These are phyloP conservation scores for Handroanthus guayacan DNA, from an alignment of 257 asterid genomes.

Conservation along the genomic window DNA sequence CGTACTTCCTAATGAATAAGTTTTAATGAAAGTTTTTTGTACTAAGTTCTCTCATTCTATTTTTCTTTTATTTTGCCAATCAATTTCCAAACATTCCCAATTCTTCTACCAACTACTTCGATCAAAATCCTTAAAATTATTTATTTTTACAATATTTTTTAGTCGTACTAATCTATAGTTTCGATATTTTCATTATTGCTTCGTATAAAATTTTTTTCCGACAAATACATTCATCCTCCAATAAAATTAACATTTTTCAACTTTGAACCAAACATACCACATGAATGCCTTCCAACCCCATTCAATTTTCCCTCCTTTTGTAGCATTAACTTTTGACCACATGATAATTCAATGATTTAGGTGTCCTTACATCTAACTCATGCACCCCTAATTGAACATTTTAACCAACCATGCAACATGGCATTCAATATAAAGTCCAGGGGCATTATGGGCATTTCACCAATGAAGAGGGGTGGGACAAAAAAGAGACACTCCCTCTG, in stretches of 20 bases:
- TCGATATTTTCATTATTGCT: too few species aligned
- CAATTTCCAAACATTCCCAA: too few species aligned
- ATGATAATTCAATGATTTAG: slow-evolving; percentile 39
- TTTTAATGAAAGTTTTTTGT: too few species aligned
- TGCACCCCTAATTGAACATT: slow-evolving; percentile 37
- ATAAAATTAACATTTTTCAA: slow-evolving; percentile 1
- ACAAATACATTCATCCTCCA: slow-evolving; percentile 24
- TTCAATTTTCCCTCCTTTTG: slow-evolving; percentile 31
- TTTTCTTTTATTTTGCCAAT: too few species aligned
- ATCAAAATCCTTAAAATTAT: too few species aligned
- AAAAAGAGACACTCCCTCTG: slow-evolving; percentile 32
- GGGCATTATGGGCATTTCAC: slow-evolving; percentile 37
- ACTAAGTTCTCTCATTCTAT: too few species aligned
- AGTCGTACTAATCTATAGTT: too few species aligned
- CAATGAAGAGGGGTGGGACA: slow-evolving; percentile 1
- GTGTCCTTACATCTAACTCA: slow-evolving; percentile 31
- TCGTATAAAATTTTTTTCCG: too few species aligned
- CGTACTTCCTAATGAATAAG: too few species aligned
- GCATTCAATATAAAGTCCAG: slow-evolving; percentile 27
- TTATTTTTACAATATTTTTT: too few species aligned
- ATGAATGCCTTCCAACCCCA: slow-evolving; percentile 32
- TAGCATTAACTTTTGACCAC: slow-evolving; percentile 26
- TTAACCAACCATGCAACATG: slow-evolving; percentile 45
- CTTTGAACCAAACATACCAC: slow-evolving; percentile 34
- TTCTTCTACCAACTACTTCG: too few species aligned